Base-by-base conservation (phyloP, 805 yeast genomes). In the Pichia eremophila region DNA sequence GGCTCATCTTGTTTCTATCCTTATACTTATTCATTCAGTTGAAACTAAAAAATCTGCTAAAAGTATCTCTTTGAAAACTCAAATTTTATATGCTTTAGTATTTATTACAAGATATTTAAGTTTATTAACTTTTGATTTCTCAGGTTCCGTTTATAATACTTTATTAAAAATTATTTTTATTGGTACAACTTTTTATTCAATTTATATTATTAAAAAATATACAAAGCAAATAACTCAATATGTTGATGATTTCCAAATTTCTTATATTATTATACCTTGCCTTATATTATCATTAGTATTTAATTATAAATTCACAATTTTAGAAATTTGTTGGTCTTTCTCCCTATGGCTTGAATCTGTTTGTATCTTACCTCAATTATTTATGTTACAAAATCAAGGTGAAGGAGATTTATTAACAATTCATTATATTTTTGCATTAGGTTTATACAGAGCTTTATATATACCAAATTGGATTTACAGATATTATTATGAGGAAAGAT, bases 381-480 rank as follows among this genome's bases (percentile, higher is more conserved):
- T 83, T 64, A 78, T 93, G 78, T 72, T 93, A 50, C 96, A 90
- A 61, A 82, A 84, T 54, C 80, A 91, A 2, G 96, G 96, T 17
- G 84, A 85, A 57, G 90, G 96, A 4, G 85, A 85, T 63, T 77
- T 85, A 52, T 73, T 93, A 60, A 93, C 98, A 4, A 76, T 83
- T 44, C 97, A 93, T 65, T 93, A 93, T 65, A 87, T 93, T 52
- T 90, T 91, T 65, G 95, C 97, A 1, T 71, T 93, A 61, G 99
- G 99, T 15, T 56, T 84, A 3, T 93, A 93, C 72, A 75, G 99
- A 56, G 85, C 91, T 0, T 71, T 93, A 45, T 93, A 93, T 64
- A 79, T 93, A 56, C 95, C 95, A 54, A 93, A 91, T 67, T 93
- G 99, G 99, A 63, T 89, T 55, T 93, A 89, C 75, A 79, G 97